Conservation (phyloP, 805 yeast species). For the Barnettozyma botsteinii region DNA sequence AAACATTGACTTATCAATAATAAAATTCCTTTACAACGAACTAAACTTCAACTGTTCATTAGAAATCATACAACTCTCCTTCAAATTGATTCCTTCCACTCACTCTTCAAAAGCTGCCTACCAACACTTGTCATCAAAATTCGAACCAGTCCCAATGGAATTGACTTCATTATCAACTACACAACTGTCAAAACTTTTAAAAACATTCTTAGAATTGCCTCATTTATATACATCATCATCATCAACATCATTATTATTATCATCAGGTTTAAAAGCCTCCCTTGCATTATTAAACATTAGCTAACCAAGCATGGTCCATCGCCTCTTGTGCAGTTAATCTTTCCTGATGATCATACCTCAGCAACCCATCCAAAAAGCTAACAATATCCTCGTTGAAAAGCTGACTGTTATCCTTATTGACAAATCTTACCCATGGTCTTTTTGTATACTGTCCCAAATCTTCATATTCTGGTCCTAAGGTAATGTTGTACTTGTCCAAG, state of each 20-base stretch:
- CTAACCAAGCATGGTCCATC: constrained; percentile 68
- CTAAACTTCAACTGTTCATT: background rate
- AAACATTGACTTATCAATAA: background rate
- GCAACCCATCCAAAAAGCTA: constrained; percentile 66
- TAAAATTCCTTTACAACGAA: constrained; percentile 2
- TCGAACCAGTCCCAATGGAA: background rate
- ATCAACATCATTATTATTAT: background rate
- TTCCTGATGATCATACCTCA: constrained; percentile 82
- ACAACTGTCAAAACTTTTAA: background rate
- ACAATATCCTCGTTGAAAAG: constrained; percentile 50
- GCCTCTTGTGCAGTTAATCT: constrained; percentile 88
- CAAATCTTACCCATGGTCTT: constrained; percentile 62
- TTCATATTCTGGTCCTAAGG: constrained; percentile 73
- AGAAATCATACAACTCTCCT: background rate
- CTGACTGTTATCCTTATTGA: constrained; percentile 47
- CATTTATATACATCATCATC: background rate
- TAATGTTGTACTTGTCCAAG: constrained; percentile 61
- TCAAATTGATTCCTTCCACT: no score
- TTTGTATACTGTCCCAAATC: constrained; percentile 62
- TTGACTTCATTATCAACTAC: background rate
- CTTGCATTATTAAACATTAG: constrained; percentile 20
- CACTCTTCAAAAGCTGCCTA: no score
- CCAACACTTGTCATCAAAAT: no score
- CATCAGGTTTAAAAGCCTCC: constrained; percentile 1
- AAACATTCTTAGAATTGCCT: background rate